Evolutionary conservation across 495 filamentous ascomycete genomes (phyloP), one percentile per base, ranked within the genome.

Genomic region (Aspergillus sclerotiicarbonarius): DNA sequence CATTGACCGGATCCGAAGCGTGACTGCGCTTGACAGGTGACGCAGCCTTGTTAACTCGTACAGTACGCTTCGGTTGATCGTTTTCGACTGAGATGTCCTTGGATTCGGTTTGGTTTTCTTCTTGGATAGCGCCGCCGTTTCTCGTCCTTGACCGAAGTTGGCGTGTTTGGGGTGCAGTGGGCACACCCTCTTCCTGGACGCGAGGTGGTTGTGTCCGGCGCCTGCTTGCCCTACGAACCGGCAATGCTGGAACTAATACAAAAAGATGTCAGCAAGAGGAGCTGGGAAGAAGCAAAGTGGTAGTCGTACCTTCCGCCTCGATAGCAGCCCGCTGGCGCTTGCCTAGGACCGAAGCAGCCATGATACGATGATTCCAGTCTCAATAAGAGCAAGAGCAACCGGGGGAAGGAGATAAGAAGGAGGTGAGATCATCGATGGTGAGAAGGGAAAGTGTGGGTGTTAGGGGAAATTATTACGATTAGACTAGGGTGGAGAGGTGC

Each of bases 321-420:
- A 67, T 70, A 62, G 61, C 76, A 74, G 68, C 74, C 71, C 77
- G 86, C 77, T 70, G 81, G 82, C 90, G 85, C 83, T 95, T 92
- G 68, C 88, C 87, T 52, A 91, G 76, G 51, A 87, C 80, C 54
- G 83, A 79, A 60, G 80, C 76, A 62, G 82, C 78, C 88, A 90
- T 91, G 33, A 63, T 70, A 59, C 61, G 58, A 51, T 16, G 25
- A 32, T 18, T 16, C 25, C 6, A 50, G 25, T 15, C 8, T 16
- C 44, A 64, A 52, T 18, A 25, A 49, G 25, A 32, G 66, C 49
- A 67, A 61, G 57, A 67, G 61, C 60, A 54, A 51, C 48, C 47
- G 53, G 52, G 20, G 56, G 51, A 57, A 53, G 43, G 33, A 35
- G 46, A 48, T 54, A 54, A 37, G 8, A 30, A 29, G 44, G 21